phyloP scores from a whole-genome alignment of 176 grass and related monocot species.

The Raddia guianensis region DNA sequence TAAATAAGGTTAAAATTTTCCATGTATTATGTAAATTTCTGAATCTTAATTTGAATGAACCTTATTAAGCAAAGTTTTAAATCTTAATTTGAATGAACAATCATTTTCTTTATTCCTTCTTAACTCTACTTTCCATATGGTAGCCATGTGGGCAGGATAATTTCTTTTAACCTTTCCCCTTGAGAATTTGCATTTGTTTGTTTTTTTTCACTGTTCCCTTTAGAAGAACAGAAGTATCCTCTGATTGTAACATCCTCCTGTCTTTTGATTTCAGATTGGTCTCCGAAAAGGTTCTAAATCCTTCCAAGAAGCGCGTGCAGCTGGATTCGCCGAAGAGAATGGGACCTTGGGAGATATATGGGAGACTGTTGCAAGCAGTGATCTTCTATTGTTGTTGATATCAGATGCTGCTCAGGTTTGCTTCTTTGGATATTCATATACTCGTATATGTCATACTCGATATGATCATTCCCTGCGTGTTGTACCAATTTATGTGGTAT shows the following conservation, averaged over 20 bases:
- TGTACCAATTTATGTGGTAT: neutral
- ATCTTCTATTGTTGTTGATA: conserved; percentile 79
- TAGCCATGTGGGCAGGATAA: neutral
- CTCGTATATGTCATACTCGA: neutral
- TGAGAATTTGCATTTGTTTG: conserved; percentile 13
- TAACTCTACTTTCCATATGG: neutral
- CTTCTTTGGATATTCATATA: conserved; percentile 29
- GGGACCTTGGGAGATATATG: conserved; percentile 85
- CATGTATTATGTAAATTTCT: neutral
- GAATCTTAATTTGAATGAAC: conserved; percentile 11
- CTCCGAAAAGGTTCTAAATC: conserved; percentile 78
- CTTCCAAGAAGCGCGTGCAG: conserved; percentile 65
- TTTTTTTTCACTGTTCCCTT: neutral
- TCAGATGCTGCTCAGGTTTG: conserved; percentile 84
- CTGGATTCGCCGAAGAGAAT: conserved; percentile 78
- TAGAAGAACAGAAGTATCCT: neutral
- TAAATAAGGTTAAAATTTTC: neutral
- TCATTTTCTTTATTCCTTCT: neutral
- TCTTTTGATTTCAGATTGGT: conserved; percentile 61
- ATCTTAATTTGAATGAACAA: too few relatives aligned
- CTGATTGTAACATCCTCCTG: conserved; percentile 13
- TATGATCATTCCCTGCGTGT: neutral
- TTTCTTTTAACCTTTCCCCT: neutral
- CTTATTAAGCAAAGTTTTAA: neutral
- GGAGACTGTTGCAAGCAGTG: conserved; percentile 70